Evolutionary conservation across 2,329 filamentous ascomycete species (phyloP), one percentile per base, ranked within the genome.

Genomic region (Sporothrix phasma): DNA sequence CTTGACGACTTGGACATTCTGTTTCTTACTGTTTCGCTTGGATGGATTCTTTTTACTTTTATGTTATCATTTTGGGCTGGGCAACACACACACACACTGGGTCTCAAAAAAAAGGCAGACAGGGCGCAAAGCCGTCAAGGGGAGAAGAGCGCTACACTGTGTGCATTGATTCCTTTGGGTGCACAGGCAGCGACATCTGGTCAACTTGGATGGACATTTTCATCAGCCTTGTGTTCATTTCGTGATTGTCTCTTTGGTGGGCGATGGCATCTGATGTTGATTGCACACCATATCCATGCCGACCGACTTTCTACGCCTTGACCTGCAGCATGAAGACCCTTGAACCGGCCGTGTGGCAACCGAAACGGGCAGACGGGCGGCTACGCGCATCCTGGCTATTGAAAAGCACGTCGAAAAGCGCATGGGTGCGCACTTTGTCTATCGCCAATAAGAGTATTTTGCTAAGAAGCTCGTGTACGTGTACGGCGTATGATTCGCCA

Each of bases 341-440:
- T 54, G 31, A n/a, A n/a, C 17, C 54, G n/a, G 26, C 41, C 15
- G 63, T 34, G 19, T 58, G 63, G 58, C 58, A 61, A 58, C 58
- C 63, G 63, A 64, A 64, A 43, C 47, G 63, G 63, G 51, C 58
- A 61, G 47, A 61, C 22, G 37, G 39, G 58, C 31, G 56, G 56
- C 22, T 31, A 31, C 37, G 41, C 22, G 56, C 51, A 54, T 54
- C 17, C 34, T 11, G 6, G 34, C 34, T 34, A 2, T 37, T 11
- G 10, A 26, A 17, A 3, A 37, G 19, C 10, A 43, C 22, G 24
- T 19, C 19, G 22, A 31, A 19, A 15, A 31, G 10, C n/a, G 22
- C 51, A 54, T 10, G 34, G 34, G 4, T 10, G 3, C 7, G 17
- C 5, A 41, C 15, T 19, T 54, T 39, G 31, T 58, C 13, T 43